A percentile compares a stretch with the other conserved stretches of the same genome.
Conservation (phyloP, 495 filamentous ascomycete species). For the Umbilicaria muhlenbergii region DNA sequence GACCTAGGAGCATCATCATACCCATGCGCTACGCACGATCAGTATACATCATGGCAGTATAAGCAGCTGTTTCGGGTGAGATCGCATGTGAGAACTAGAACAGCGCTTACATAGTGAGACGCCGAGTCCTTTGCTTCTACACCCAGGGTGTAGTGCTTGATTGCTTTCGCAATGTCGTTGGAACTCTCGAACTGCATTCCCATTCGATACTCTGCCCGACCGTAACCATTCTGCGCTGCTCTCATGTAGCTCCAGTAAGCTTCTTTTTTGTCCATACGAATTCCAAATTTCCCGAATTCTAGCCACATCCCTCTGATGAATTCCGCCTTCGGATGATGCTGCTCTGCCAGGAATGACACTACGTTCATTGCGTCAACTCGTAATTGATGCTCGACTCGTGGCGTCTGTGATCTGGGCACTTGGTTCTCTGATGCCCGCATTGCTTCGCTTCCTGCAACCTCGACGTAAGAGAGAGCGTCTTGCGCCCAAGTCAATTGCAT, state of each 20-base stretch:
- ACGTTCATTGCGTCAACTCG: conserved; percentile 82
- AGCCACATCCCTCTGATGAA: conserved; percentile 96
- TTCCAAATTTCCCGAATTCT: conserved; percentile 93
- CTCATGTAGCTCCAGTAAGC: conserved; percentile 73
- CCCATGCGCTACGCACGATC: conserved; percentile 47
- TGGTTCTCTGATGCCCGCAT: conserved; percentile 47
- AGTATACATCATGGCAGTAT: background rate
- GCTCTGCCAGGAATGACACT: conserved; percentile 73
- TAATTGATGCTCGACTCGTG: conserved; percentile 74
- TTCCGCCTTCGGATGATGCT: conserved; percentile 84
- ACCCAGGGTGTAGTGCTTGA: conserved; percentile 74
- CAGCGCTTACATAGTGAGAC: conserved; percentile 58
- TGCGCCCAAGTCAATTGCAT: conserved; percentile 96
- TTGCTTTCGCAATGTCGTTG: conserved; percentile 78
- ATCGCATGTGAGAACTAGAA: background rate
- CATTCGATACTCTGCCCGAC: conserved; percentile 90
- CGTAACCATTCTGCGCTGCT: conserved; percentile 80
- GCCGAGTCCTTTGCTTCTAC: conserved; percentile 70
- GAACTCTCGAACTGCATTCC: conserved; percentile 96
- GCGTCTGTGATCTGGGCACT: conserved; percentile 55
- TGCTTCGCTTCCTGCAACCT: conserved; percentile 59
- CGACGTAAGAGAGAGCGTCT: conserved; percentile 78
- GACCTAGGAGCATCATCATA: conserved; percentile 93
- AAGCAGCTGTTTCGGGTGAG: background rate
- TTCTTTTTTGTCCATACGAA: conserved; percentile 80